Percentiles rank a stretch among this genome's conserved stretches.
phyloP scores from a whole-genome alignment of 768 basidiomycete species.

The Tulasnella sp. region DNA sequence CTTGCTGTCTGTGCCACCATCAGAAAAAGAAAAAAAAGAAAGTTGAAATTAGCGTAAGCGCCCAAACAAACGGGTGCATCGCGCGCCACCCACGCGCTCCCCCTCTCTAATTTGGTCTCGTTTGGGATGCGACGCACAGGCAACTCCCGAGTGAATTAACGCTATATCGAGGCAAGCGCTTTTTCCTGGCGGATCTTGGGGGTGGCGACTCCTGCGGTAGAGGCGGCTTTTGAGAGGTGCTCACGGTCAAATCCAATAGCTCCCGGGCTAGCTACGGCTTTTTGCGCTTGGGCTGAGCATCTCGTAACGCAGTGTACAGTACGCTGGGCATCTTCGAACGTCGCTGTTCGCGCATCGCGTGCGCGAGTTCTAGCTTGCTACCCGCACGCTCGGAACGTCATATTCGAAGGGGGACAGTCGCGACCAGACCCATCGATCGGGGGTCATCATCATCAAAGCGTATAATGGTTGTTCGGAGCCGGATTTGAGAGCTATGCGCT shows the following conservation, averaged over 20 bases:
- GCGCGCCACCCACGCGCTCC: background rate
- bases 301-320: background rate
- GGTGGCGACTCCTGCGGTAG: background rate
- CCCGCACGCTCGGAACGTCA: background rate
- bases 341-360: background rate
- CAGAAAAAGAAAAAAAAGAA: background rate
- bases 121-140: background rate
- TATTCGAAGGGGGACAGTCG: background rate
- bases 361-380: background rate
- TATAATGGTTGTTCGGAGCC: background rate
- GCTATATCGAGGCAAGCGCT: background rate
- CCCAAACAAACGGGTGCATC: slow-evolving; percentile 9
- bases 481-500: background rate
- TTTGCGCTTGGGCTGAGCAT: background rate
- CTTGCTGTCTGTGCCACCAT: background rate
- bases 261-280: background rate
- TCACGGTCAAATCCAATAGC: background rate
- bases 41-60: background rate
- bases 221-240: background rate
- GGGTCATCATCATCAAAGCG: background rate
- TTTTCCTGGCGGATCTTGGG: background rate
- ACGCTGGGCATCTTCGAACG: background rate
- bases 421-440: background rate
- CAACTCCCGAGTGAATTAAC: background rate
- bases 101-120: background rate